Base-by-base conservation (phyloP, 2,329 filamentous ascomycete species). In the Rutstroemia sp. region DNA sequence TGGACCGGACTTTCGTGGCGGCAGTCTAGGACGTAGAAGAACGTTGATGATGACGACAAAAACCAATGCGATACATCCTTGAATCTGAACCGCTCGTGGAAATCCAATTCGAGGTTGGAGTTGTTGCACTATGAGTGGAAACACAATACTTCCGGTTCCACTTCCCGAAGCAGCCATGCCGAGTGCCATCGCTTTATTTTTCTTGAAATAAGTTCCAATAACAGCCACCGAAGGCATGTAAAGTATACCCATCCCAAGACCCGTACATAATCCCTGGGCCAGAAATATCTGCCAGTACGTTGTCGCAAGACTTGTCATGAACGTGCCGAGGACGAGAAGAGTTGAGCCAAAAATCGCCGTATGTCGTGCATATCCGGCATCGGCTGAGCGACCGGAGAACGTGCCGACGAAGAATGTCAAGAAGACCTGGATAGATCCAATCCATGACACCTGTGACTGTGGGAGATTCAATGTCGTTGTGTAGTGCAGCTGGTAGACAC, bases 21-120 rank as follows among this genome's bases (percentile, higher is more conserved):
- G 70, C 10, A 78, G 58, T 14, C 71, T 63, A 2, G 73, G 66
- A 38, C 68, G 69, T 56, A 72, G 64, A 38, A 74, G 71, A 4
- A 68, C 62, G 21, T 74, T 64, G 16, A 60, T 45, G 18, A 67
- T 66, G 4, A 67, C 60, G 25, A 70, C 66, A 37, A 58, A 65
- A 16, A 62, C 67, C 16, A 77, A 62, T 21, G 71, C 67, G 21
- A 78, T 65, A 58, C 78, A 75, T 1, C 71, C 75, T 37, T 79
- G 66, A 7, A 72, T 66, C 10, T 74, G 67, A 21, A 75, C 66
- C 0, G 75, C 71, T 72, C 73, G 75, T 2, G 59, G 64, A 60
- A 75, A 77, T 3, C 73, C 74, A 38, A 75, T 66, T 14, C 56
- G 58, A 2, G 67, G 67, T 2, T 75, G 55, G 6, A 76, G 60